Evolutionary conservation across 768 basidiomycete genomes (phyloP).

Genomic region (Mycena albidolilacea): DNA sequence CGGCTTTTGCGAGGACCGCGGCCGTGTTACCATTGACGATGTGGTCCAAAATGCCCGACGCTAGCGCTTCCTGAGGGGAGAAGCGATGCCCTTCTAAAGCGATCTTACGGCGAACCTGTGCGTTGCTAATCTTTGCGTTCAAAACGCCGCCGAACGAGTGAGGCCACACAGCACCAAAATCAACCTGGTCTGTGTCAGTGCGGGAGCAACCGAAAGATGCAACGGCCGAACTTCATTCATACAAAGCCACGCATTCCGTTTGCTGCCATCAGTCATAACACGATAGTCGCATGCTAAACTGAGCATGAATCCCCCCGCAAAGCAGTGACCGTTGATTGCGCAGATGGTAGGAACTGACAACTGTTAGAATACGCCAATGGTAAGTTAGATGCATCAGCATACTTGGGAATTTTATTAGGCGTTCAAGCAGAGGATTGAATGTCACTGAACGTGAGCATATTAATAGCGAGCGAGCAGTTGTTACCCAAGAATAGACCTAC

Average conservation of each 20-base stretch:
- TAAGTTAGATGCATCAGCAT: slow-evolving; percentile 42
- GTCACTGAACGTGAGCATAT: slow-evolving; percentile 61
- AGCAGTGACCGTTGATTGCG: slow-evolving; percentile 89
- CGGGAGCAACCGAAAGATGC: neutral
- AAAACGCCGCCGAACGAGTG: slow-evolving; percentile 77
- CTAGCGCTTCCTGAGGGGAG: slow-evolving; percentile 77
- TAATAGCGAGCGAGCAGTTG: neutral
- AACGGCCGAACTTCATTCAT: slow-evolving; percentile 86
- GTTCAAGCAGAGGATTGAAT: slow-evolving; percentile 79
- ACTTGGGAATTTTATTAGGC: slow-evolving; percentile 86
- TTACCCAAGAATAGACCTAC: slow-evolving; percentile 51
- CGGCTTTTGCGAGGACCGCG: slow-evolving; percentile 74
- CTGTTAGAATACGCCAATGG: slow-evolving; percentile 1
- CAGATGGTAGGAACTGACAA: slow-evolving; percentile 78
- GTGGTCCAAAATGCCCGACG: slow-evolving; percentile 78
- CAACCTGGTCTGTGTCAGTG: slow-evolving; percentile 56
- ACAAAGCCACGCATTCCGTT: slow-evolving; percentile 85
- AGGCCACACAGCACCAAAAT: slow-evolving; percentile 89
- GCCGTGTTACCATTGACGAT: slow-evolving; percentile 74
- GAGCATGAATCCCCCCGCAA: slow-evolving; percentile 87
- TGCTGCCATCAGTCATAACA: slow-evolving; percentile 87
- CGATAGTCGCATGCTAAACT: slow-evolving; percentile 90
- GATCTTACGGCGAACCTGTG: slow-evolving; percentile 75
- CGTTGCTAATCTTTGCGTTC: slow-evolving; percentile 74
- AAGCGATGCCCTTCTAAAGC: slow-evolving; percentile 87